Evolutionary conservation across 805 yeast species (phyloP), one percentile per base, ranked within the genome.

Genomic region (Jamesozyma hellenica): DNA sequence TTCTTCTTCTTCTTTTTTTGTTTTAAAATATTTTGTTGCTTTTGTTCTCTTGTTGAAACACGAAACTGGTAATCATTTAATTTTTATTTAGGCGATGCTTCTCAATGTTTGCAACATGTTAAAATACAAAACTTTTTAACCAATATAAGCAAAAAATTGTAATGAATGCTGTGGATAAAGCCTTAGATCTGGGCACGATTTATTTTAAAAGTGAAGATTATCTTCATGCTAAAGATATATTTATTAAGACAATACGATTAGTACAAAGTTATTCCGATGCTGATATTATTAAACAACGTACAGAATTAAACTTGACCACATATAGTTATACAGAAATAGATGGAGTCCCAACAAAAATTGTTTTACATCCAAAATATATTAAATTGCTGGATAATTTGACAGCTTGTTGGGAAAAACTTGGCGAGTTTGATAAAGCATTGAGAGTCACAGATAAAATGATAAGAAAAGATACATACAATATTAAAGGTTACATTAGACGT

Each of bases 361-460:
- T 19, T 2, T 13, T 28, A n/a, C 64, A 60, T 38, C 63, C 64
- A 2, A 42, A 42, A 32, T 49, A 51, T 21, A 42, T 47, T 12
- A 49, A 51, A 29, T 28, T 58, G 9, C 36, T 58, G 37, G 63
- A 55, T 32, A 53, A 52, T 39, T 32, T 56, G 6, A 44, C 56
- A 7, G 56, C 60, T 0, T 47, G 56, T 12, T 54, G 52, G 44
- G 61, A 55, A 36, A 57, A 53, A 38, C 18, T 55, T 19, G 49
- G 50, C 12, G 51, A 55, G 19, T 18, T 50, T 11, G 42, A 43
- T 4, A 51, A 45, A 18, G 59, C 61, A 2, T 28, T 51, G 25
- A 42, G 40, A 27, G 50, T 47, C 28, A 44, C 53, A 3, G 44
- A 44, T 19, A 50, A 41, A 28, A 49, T 51, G 50, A 40, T 51